Percentiles rank a stretch among this genome's conserved stretches.
Evolutionary conservation across 1,284 basidiomycete genomes (phyloP).

Genomic region (Tylopilus sp.): DNA sequence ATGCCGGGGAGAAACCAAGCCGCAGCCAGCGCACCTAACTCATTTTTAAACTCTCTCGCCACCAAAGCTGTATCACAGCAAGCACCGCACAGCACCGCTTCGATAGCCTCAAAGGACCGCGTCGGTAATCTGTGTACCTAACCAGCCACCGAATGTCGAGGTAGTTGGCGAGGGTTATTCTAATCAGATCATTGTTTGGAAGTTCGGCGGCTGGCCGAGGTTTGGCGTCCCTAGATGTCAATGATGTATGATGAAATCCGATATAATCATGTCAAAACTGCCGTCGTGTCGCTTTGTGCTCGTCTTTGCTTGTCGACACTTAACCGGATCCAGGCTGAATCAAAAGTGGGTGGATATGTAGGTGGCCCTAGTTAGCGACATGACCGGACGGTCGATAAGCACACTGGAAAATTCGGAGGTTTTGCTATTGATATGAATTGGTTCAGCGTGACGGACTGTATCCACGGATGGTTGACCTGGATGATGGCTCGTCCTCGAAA

Average conservation of each 20-base stretch:
- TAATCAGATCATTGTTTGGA: neutral
- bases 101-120: neutral
- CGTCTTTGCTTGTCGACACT: neutral
- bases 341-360: too few species aligned
- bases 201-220: neutral
- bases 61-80: slow-evolving; percentile 26
- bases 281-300: neutral
- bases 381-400: too few species aligned
- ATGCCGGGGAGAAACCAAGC: neutral
- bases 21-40: neutral
- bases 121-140: slow-evolving; percentile 1
- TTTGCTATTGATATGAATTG: neutral
- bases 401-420: slow-evolving; percentile 7
- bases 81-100: slow-evolving; percentile 27
- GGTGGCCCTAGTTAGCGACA: too few species aligned
- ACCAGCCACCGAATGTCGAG: slow-evolving; percentile 9
- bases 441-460: neutral
- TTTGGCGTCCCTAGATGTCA: neutral
- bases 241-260: neutral
- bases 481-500: too few species aligned
- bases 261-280: neutral
- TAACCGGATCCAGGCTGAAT: too few species aligned
- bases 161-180: neutral
- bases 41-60: slow-evolving; percentile 8
- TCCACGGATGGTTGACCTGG: slow-evolving; percentile 1